Percentiles rank a stretch among this genome's conserved stretches.
Evolutionary conservation across 495 filamentous ascomycete species (phyloP).

Genomic region (Hyphodiscus hymeniophilus): DNA sequence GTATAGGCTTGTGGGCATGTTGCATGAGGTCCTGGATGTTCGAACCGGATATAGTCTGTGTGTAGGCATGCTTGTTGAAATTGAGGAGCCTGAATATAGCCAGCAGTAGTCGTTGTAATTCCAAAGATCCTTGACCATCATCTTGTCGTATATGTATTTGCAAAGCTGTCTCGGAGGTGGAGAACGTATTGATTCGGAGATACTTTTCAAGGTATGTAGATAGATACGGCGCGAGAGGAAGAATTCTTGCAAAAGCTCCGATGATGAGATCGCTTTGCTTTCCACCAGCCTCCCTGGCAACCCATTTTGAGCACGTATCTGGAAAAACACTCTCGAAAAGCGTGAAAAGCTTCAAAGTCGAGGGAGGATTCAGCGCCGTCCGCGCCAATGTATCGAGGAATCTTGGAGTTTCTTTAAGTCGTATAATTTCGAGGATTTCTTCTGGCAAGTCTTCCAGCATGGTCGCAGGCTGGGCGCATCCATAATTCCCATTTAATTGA

Average conservation of each 20-base stretch:
- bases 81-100: slow-evolving; percentile 69
- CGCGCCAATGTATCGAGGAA: slow-evolving; percentile 63
- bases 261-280: slow-evolving; percentile 40
- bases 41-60: slow-evolving; percentile 50
- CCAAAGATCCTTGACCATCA: background rate
- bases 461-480: slow-evolving; percentile 29
- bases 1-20: slow-evolving; percentile 50
- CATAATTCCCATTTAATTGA: slow-evolving; percentile 31
- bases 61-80: slow-evolving; percentile 60
- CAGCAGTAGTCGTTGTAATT: slow-evolving; percentile 41
- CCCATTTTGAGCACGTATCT: slow-evolving; percentile 74
- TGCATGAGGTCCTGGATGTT: slow-evolving; percentile 59
- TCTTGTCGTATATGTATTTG: background rate
- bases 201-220: slow-evolving; percentile 43
- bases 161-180: background rate
- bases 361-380: slow-evolving; percentile 54
- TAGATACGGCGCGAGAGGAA: slow-evolving; percentile 72
- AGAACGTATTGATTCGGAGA: slow-evolving; percentile 15
- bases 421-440: slow-evolving; percentile 57
- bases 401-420: slow-evolving; percentile 48
- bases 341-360: slow-evolving; percentile 60
- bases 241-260: slow-evolving; percentile 66
- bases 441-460: slow-evolving; percentile 49
- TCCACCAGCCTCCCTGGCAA: slow-evolving; percentile 16
- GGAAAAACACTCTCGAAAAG: slow-evolving; percentile 64